A percentile compares a stretch with the other conserved stretches of the same genome.
Conservation (phyloP, 2,329 filamentous ascomycete species). For the Leptographium radiaticola region DNA sequence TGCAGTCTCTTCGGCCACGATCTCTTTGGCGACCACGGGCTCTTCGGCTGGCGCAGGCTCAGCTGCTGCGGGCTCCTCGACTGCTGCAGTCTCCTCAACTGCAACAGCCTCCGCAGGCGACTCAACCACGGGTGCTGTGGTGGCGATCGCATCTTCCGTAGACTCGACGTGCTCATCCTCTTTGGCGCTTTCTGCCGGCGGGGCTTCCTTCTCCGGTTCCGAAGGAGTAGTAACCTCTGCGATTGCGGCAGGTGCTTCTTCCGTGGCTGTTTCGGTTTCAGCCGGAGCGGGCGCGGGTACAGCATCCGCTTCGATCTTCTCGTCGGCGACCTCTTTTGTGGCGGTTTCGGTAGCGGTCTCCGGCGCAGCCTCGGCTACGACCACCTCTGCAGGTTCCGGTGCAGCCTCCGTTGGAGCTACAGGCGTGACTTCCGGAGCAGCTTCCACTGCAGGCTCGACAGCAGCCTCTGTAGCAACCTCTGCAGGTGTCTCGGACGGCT, state of each 20-base stretch:
- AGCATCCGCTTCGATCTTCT: background rate
- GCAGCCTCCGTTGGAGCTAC: background rate
- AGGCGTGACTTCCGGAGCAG: background rate
- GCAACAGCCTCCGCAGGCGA: background rate
- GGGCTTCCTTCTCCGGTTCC: too few species aligned
- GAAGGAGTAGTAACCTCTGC: background rate
- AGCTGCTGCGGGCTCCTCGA: background rate
- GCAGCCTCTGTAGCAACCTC: background rate
- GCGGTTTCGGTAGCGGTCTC: background rate
- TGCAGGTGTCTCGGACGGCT: background rate
- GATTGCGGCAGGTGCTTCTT: background rate
- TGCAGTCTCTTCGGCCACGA: too few species aligned
- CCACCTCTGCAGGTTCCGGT: too few species aligned
- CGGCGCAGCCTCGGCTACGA: background rate
- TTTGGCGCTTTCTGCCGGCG: too few species aligned
- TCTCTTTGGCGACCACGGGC: too few species aligned
- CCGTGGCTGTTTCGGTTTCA: background rate
- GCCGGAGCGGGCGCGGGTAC: background rate
- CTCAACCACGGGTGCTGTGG: background rate
- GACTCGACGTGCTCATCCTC: too few species aligned
- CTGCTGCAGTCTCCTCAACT: background rate
- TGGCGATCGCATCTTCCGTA: too few species aligned
- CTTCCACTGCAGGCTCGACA: background rate
- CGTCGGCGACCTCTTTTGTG: background rate
- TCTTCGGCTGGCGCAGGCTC: background rate